phyloP scores from a whole-genome alignment of 1,284 basidiomycete genomes.

The Caloboletus firmus region DNA sequence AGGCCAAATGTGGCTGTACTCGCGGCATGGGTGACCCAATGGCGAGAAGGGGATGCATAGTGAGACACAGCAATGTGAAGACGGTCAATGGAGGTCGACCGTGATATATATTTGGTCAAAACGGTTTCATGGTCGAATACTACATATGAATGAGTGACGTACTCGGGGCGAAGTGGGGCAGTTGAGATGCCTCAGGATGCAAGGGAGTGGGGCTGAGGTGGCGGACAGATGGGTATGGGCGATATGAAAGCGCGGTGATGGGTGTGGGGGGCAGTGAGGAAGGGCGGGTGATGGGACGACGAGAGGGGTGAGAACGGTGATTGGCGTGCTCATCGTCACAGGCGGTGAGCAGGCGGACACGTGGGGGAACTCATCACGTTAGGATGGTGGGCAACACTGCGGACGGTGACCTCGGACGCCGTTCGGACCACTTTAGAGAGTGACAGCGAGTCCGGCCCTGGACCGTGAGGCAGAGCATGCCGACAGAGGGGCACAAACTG shows the following conservation, averaged over 20 bases:
- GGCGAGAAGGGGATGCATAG: not conserved
- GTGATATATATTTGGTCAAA: too few species aligned
- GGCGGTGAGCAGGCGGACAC: conserved; percentile 21
- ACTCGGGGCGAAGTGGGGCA: not conserved
- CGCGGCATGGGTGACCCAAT: not conserved
- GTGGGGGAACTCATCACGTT: conserved; percentile 21
- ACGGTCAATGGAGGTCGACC: too few species aligned
- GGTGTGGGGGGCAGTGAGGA: not conserved
- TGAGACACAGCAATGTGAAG: too few species aligned
- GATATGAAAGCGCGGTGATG: conserved; percentile 1
- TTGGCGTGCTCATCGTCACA: conserved; percentile 25
- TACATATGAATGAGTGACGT: too few species aligned
- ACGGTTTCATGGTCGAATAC: not conserved
- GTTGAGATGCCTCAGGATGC: not conserved
- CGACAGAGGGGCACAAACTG: conserved; percentile 9
- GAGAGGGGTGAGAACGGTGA: not conserved
- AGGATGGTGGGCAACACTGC: conserved; percentile 8
- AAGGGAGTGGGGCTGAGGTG: too few species aligned
- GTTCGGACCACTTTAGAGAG: conserved; percentile 23
- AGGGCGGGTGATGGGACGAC: conserved; percentile 1
- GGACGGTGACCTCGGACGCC: conserved; percentile 21
- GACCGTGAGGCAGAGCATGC: conserved; percentile 12
- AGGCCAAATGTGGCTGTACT: too few species aligned
- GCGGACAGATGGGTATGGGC: not conserved
- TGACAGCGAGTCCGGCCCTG: conserved; percentile 13